Evolutionary conservation across 495 filamentous ascomycete genomes (phyloP).

Genomic region (Aspergillus biplanus): DNA sequence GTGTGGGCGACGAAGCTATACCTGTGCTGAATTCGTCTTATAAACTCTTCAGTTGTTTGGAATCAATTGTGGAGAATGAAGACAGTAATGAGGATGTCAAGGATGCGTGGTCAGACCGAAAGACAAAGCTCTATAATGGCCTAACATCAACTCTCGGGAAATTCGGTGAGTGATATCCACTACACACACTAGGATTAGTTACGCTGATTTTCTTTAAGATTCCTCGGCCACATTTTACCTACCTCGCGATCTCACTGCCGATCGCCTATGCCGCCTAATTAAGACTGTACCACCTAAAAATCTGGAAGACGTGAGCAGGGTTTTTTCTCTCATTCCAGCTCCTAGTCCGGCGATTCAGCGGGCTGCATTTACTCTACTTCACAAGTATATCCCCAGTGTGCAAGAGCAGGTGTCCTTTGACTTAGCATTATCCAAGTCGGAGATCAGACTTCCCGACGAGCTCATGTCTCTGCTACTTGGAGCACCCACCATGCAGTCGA

Average conservation of each 20-base stretch:
- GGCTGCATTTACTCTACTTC: slow-evolving; percentile 79
- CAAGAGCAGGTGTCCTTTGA: slow-evolving; percentile 89
- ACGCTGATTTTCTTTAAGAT: slow-evolving; percentile 36
- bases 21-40: slow-evolving; percentile 71
- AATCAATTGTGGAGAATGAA: slow-evolving; percentile 56
- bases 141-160: slow-evolving; percentile 57
- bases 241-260: slow-evolving; percentile 71
- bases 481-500: slow-evolving; percentile 45
- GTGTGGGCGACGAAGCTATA: slow-evolving; percentile 50
- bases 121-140: slow-evolving; percentile 50
- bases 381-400: slow-evolving; percentile 68
- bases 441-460: slow-evolving; percentile 68
- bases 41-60: slow-evolving; percentile 66
- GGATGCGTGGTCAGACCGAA: slow-evolving; percentile 66
- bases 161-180: slow-evolving; percentile 39
- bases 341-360: slow-evolving; percentile 75
- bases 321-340: slow-evolving; percentile 75
- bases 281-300: slow-evolving; percentile 57
- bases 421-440: slow-evolving; percentile 72
- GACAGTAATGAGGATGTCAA: slow-evolving; percentile 85
- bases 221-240: slow-evolving; percentile 57
- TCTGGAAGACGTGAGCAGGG: slow-evolving; percentile 59
- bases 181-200: neutral
- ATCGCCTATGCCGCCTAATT: slow-evolving; percentile 66
- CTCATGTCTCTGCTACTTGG: slow-evolving; percentile 67